phyloP scores from a whole-genome alignment of 371 early-diverging fungal species.

The Mortierella sp. region DNA sequence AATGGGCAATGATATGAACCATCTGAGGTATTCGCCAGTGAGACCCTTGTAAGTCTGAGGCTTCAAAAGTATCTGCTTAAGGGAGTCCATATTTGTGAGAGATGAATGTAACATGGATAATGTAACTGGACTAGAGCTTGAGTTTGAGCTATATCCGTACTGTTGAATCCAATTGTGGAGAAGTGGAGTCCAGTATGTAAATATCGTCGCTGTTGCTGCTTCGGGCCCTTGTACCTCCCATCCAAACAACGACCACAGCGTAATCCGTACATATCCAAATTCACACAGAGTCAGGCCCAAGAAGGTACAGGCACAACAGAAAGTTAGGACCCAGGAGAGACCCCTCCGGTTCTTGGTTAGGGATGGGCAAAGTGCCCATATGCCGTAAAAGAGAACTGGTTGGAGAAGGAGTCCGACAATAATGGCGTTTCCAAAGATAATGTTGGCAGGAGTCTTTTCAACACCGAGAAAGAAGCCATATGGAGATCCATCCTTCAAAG shows the following conservation, averaged over 20 bases:
- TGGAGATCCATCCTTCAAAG: not conserved
- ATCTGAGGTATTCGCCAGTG: constrained; percentile 16
- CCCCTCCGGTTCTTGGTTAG: constrained; percentile 33
- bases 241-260: constrained; percentile 25
- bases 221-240: constrained; percentile 23
- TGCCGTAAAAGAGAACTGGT: constrained; percentile 23
- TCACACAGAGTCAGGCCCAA: constrained; percentile 4
- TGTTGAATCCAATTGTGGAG: constrained; percentile 32
- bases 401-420: constrained; percentile 28
- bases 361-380: constrained; percentile 21
- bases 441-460: constrained; percentile 21
- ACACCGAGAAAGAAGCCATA: constrained; percentile 25
- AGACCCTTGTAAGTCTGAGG: constrained; percentile 6
- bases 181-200: constrained; percentile 29
- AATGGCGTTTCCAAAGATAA: constrained; percentile 30
- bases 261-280: constrained; percentile 28
- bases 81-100: not conserved
- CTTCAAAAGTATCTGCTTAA: not conserved
- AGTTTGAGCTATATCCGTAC: not conserved
- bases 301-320: constrained; percentile 19
- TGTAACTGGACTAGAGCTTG: not conserved
- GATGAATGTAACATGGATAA: constrained; percentile 4
- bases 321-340: constrained; percentile 28
- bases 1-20: constrained; percentile 36
- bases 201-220: constrained; percentile 16